A percentile compares a stretch with the other conserved stretches of the same genome.
Conservation (phyloP, 306 rosid genomes). For the Neltuma alba region DNA sequence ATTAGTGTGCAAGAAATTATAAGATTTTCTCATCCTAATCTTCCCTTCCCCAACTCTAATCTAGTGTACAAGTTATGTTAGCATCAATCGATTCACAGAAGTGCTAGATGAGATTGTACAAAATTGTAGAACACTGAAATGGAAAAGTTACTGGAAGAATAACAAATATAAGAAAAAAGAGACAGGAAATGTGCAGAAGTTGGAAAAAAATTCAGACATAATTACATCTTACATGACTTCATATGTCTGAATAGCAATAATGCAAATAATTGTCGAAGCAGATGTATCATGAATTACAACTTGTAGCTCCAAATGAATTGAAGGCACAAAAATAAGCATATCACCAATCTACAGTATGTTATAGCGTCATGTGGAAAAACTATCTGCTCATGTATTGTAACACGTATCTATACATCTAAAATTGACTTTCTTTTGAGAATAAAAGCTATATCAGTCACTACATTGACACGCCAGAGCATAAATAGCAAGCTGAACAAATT, state of each 20-base stretch:
- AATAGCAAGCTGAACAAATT: constrained; percentile 11
- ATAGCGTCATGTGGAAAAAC: not conserved
- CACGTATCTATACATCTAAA: not conserved
- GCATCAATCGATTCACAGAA: constrained; percentile 16
- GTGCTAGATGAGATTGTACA: constrained; percentile 4
- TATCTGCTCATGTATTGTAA: not conserved
- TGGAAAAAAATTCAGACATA: not conserved
- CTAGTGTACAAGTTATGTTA: not conserved
- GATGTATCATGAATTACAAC: not conserved
- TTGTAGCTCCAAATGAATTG: constrained; percentile 6
- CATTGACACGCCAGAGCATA: constrained; percentile 10
- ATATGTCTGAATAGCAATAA: not conserved
- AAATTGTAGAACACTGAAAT: not conserved
- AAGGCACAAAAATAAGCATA: not conserved
- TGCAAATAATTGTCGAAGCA: not conserved
- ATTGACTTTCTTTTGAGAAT: constrained; percentile 1
- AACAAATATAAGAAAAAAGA: not conserved
- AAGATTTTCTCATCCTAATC: constrained; percentile 8
- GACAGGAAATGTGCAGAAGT: not conserved
- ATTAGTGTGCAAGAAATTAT: constrained; percentile 33
- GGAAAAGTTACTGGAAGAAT: not conserved
- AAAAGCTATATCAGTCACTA: not conserved
- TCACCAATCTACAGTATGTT: not conserved
- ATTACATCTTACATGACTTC: not conserved
- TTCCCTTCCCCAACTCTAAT: constrained; percentile 4